phyloP scores from a whole-genome alignment of 2,329 filamentous ascomycete genomes.

The Aphanoascus verrucosus region DNA sequence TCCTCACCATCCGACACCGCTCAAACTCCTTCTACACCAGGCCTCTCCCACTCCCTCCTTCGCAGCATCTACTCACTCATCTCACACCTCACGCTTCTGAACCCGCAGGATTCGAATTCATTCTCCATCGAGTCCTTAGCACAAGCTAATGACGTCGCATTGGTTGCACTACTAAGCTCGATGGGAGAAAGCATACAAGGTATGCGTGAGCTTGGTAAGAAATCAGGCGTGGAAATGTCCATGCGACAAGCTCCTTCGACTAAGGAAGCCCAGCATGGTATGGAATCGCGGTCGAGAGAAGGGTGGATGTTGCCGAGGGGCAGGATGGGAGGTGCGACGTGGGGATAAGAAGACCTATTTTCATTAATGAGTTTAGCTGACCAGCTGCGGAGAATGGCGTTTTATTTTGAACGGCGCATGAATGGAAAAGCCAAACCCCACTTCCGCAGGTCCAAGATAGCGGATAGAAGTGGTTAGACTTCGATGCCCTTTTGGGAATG shows the following conservation, averaged over 20 bases:
- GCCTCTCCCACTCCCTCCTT: conserved; percentile 57
- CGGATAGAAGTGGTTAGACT: too few species aligned
- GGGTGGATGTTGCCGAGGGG: conserved; percentile 14
- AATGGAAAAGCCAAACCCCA: neutral
- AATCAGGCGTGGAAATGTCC: conserved; percentile 52
- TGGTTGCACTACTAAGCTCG: conserved; percentile 64
- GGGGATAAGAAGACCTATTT: neutral
- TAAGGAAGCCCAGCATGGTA: conserved; percentile 20
- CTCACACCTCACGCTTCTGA: conserved; percentile 69
- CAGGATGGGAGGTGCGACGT: neutral
- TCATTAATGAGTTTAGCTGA: neutral
- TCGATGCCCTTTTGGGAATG: too few species aligned
- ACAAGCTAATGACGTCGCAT: conserved; percentile 72
- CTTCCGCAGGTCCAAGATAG: too few species aligned
- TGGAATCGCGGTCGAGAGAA: conserved; percentile 23
- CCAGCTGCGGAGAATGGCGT: conserved; percentile 1
- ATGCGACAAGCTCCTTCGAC: conserved; percentile 18
- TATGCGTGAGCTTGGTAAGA: conserved; percentile 64
- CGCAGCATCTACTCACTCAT: conserved; percentile 81
- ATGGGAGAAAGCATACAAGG: conserved; percentile 62
- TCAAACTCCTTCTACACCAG: conserved; percentile 23
- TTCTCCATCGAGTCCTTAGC: conserved; percentile 62
- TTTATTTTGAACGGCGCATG: neutral
- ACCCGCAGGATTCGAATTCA: conserved; percentile 54
- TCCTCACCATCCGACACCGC: conserved; percentile 47